Base-by-base conservation (phyloP, 345 rosid genomes). In the Durio zibethinus region DNA sequence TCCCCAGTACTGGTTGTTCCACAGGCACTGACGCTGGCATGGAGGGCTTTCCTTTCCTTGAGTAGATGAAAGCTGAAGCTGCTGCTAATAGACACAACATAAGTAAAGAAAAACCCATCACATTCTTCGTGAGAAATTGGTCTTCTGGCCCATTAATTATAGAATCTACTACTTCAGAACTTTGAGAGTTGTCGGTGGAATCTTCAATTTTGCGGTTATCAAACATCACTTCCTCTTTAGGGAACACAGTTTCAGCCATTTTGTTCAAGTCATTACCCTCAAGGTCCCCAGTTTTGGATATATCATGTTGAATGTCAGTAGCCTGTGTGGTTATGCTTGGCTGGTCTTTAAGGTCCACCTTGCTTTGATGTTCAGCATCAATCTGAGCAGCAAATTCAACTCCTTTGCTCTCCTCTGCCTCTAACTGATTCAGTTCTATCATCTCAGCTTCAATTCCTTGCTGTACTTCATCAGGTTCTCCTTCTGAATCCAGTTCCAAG, bases 61-160 rank as follows among this genome's bases (percentile, higher is more conserved):
- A 2, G 70, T 66, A 71, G 54, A 81, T 36, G 70, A 83, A 80
- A 78, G 87, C 71, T 54, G 71, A 68, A 16, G 64, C 80, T 75
- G 64, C 80, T 75, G 85, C 86, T 10, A 86, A 74, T 61, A 90
- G 78, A 79, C 86, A 76, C 57, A 87, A 53, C 38, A 83, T 59
- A 23, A 83, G 77, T 11, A 83, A 78, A 72, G 85, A 60, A 80
- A 84, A 78, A 14, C 80, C 80, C 11, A 42, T 21, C 36, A 76
- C 23, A 14, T 35, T 20, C 54, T 73, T 38, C 25, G 36, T 27
- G 33, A 79, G 48, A 76, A 72, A 29, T 21, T 47, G 75, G 38
- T 74, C 72, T 76, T 62, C 69, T 21, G 72, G 67, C 43, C 36
- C 52, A 11, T 33, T 35, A 21, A 54, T 23, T 73, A 77, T 9